Conservation (phyloP, 768 basidiomycete genomes). For the Boletus rubroflammeus region DNA sequence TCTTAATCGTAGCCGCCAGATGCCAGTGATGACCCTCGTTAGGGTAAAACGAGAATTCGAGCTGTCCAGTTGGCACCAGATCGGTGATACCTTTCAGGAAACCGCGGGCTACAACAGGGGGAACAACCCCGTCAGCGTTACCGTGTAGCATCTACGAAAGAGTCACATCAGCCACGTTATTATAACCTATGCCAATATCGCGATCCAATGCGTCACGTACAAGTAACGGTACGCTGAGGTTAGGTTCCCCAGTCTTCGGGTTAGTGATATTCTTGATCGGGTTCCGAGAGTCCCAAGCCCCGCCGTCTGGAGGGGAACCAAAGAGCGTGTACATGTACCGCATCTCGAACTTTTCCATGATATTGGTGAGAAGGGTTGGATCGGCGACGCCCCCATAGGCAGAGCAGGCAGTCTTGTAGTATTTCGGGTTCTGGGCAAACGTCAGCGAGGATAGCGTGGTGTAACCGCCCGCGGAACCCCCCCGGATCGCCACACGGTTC, state of each 20-base stretch:
- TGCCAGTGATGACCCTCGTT: too few species aligned
- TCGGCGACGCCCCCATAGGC: constrained; percentile 64
- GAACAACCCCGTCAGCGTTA: constrained; percentile 57
- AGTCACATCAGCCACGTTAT: too few species aligned
- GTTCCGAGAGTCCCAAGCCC: neutral
- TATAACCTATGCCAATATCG: too few species aligned
- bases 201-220: constrained; percentile 35
- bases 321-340: constrained; percentile 55
- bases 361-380: constrained; percentile 46
- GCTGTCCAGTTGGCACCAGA: constrained; percentile 1
- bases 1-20: too few species aligned
- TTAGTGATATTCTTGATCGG: constrained; percentile 39
- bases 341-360: constrained; percentile 69
- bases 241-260: constrained; percentile 5
- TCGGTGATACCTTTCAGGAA: constrained; percentile 21
- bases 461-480: constrained; percentile 69
- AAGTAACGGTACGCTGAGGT: constrained; percentile 55
- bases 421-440: constrained; percentile 43
- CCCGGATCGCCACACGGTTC: constrained; percentile 61
- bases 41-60: constrained; percentile 37
- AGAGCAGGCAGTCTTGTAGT: constrained; percentile 54
- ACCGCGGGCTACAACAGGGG: constrained; percentile 48
- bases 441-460: constrained; percentile 51
- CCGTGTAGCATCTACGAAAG: constrained; percentile 60
- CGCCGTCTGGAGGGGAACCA: constrained; percentile 44